A percentile compares a stretch with the other conserved stretches of the same genome.
phyloP scores from a whole-genome alignment of 768 basidiomycete species.

The Collybia sp. region DNA sequence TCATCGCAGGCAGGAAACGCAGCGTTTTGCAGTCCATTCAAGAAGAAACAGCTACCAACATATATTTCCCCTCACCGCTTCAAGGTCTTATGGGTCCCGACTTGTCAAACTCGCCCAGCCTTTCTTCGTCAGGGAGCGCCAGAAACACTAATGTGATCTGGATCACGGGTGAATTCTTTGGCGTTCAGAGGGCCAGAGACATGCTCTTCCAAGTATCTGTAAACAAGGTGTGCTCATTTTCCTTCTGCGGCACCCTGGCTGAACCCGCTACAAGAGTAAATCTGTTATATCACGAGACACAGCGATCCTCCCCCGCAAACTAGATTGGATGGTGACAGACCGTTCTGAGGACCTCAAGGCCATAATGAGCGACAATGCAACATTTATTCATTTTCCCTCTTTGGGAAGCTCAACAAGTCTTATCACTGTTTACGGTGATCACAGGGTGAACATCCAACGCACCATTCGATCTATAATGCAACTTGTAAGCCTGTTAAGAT shows the following conservation, averaged over 20 bases:
- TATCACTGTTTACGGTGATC: constrained; percentile 92
- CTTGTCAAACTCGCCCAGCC: constrained; percentile 33
- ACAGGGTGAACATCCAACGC: constrained; percentile 89
- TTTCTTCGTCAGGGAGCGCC: constrained; percentile 32
- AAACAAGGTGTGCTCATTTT: constrained; percentile 59
- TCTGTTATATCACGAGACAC: constrained; percentile 89
- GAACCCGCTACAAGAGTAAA: constrained; percentile 57
- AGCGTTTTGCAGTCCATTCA: constrained; percentile 85
- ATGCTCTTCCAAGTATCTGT: constrained; percentile 89
- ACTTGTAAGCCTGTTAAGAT: constrained; percentile 53
- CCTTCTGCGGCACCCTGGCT: constrained; percentile 3
- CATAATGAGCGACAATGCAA: constrained; percentile 95
- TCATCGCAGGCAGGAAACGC: constrained; percentile 88
- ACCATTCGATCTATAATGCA: constrained; percentile 94
- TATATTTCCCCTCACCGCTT: constrained; percentile 89
- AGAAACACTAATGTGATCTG: constrained; percentile 78
- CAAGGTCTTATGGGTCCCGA: constrained; percentile 81
- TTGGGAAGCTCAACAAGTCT: constrained; percentile 90
- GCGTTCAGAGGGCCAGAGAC: constrained; percentile 90
- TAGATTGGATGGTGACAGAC: constrained; percentile 99
- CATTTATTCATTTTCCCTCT: constrained; percentile 90
- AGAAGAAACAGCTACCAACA: constrained; percentile 96
- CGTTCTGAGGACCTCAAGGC: constrained; percentile 88
- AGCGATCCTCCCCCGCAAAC: constrained; percentile 90
- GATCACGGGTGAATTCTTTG: constrained; percentile 98